Conservation (phyloP, 805 yeast genomes). For the Kodamaea neixiangensis region DNA sequence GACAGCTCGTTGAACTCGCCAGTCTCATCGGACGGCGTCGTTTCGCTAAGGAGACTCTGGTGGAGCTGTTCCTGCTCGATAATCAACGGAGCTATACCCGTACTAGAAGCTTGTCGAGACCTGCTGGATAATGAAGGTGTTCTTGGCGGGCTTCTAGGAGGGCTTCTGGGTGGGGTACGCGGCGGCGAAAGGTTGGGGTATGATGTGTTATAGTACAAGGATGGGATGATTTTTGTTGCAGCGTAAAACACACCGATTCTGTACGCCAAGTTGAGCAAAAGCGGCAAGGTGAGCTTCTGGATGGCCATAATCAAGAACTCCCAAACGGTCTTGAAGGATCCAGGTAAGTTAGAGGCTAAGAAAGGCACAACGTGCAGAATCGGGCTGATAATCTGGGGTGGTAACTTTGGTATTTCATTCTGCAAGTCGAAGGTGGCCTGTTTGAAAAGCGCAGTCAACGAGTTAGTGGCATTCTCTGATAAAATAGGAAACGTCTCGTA, state of each 20-base stretch:
- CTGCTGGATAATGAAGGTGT: slow-evolving; percentile 15
- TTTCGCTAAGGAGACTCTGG: background rate
- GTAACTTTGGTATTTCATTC: slow-evolving; percentile 38
- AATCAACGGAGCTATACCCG: background rate
- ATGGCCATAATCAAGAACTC: slow-evolving; percentile 53
- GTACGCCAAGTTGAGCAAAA: slow-evolving; percentile 78
- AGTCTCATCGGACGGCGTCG: slow-evolving; percentile 1
- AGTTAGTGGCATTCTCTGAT: slow-evolving; percentile 49
- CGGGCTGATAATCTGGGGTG: slow-evolving; percentile 31
- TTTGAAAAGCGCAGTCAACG: slow-evolving; percentile 33
- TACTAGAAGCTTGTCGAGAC: slow-evolving; percentile 33
- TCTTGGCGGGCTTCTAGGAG: slow-evolving; percentile 13
- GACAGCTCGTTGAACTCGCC: background rate
- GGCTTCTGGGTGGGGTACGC: slow-evolving; percentile 34
- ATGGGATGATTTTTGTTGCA: slow-evolving; percentile 92
- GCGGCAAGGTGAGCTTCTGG: slow-evolving; percentile 74
- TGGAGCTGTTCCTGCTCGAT: slow-evolving; percentile 1
- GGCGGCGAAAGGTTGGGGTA: slow-evolving; percentile 38
- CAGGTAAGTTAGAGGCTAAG: slow-evolving; percentile 53
- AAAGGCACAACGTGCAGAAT: slow-evolving; percentile 40
- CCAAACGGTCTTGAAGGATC: slow-evolving; percentile 55
- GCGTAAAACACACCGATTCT: slow-evolving; percentile 85
- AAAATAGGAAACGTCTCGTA: slow-evolving; percentile 92
- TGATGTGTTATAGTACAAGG: slow-evolving; percentile 48
- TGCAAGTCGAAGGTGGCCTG: slow-evolving; percentile 35